Base-by-base conservation (phyloP, 2,329 filamentous ascomycete species). In the Corniculantispora saksenae region DNA sequence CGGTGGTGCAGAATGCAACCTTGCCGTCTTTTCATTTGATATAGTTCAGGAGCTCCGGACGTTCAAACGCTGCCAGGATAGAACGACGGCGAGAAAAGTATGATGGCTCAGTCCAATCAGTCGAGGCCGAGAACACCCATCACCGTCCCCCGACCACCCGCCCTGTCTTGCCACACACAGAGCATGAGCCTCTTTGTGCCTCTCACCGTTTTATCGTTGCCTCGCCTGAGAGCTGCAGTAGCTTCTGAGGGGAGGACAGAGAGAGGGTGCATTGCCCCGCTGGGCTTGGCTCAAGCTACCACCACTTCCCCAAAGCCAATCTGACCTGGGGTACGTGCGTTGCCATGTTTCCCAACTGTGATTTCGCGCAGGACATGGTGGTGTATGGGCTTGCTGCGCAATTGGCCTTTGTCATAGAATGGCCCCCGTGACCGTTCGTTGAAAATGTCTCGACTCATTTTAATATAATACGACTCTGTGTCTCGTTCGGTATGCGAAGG, bases 121-220 rank as follows among this genome's bases (percentile, higher is more conserved):
- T 13, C 17, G 38, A 43, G 38, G 38, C 38, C 38, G 10, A 19
- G 38, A 19, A 13, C 17, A 19, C 38, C 6, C 38, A 13, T 19
- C 38, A 43, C 17, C 17, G 17, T 43, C 38, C 38, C 17, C 12
- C 35, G 5, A 19, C 12, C 38, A 43, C 38, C 17, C 38, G 12
- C 38, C 38, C 12, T 19, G 3, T 43, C 12, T n/a, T 43, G 38
- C 12, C 12, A 13, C 38, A 43, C 38, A 54, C 5, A 7, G 32
- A 54, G 2, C 10, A 38, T 3, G 8, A 9, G 10, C 21, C 8
- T 40, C 7, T 10, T 10, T 19, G n/a, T n/a, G 21, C 27, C 23
- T 57, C 57, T 50, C 57, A 60, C 57, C 57, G 57, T 60, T 40
- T 50, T 38, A 27, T 21, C 43, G 55, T 45, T 45, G 55, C 55